Evolutionary conservation across 2,329 filamentous ascomycete species (phyloP).

Genomic region (Aspergillus sp.): DNA sequence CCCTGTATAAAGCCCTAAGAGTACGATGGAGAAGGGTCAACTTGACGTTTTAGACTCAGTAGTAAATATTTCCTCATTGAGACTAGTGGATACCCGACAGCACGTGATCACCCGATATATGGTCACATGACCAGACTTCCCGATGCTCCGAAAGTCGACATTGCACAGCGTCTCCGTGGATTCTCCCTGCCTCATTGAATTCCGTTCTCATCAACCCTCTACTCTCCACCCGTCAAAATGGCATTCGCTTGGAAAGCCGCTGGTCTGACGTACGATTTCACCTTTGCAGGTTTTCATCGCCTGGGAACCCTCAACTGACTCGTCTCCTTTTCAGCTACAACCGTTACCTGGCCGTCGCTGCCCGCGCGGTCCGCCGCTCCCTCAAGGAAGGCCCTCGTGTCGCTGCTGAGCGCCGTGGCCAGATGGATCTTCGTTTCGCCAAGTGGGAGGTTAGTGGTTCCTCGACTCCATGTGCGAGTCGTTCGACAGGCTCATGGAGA

Average conservation of each 20-base stretch:
- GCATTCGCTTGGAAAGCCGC: conserved; percentile 92
- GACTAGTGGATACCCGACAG: neutral
- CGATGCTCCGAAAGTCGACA: conserved; percentile 36
- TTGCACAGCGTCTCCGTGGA: conserved; percentile 28
- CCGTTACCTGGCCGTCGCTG: conserved; percentile 95
- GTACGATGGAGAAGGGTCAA: too few relatives aligned
- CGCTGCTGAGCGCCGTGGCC: conserved; percentile 81
- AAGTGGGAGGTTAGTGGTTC: conserved; percentile 85
- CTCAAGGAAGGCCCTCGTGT: conserved; percentile 94
- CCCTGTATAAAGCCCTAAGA: too few relatives aligned
- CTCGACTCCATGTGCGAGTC: conserved; percentile 5
- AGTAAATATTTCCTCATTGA: neutral
- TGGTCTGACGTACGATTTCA: conserved; percentile 76
- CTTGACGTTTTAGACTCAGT: too few relatives aligned
- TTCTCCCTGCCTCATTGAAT: conserved; percentile 29
- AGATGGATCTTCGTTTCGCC: conserved; percentile 83
- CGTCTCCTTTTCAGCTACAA: conserved; percentile 75
- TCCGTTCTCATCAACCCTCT: conserved; percentile 23
- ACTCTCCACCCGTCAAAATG: conserved; percentile 64
- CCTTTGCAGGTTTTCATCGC: conserved; percentile 7
- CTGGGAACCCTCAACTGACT: conserved; percentile 3
- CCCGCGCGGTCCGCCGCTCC: conserved; percentile 91
- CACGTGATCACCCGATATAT: conserved; percentile 30
- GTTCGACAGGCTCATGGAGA: conserved; percentile 5
- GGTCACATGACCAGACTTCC: conserved; percentile 28